Base-by-base conservation (phyloP, 1,139 yeast genomes). In the Lodderomyces orthopsilosis region DNA sequence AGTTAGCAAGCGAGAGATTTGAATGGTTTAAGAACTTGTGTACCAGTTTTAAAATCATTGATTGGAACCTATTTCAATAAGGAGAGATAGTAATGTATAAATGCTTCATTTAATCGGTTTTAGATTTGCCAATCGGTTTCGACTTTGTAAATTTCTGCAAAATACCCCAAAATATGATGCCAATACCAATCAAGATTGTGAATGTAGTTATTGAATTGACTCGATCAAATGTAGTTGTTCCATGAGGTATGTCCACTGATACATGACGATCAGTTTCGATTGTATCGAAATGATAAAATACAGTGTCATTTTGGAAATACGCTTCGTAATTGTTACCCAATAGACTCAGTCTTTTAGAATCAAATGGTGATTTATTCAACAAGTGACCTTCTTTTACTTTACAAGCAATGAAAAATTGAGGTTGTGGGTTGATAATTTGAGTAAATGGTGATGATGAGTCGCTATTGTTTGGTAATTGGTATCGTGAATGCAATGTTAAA, bases 221-320 rank as follows among this genome's bases (percentile, higher is more conserved):
- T 8, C 48, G 40, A 18, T 49, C 54, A 43, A 56, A 53, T 6
- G 46, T 47, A 1, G 57, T 45, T 2, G 43, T 41, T 0, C 59
- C 68, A 41, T 53, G 51, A 2, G 69, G 69, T 27, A 65, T 58
- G 2, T 40, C 43, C 3, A 57, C 45, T 12, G 41, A 37, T 12
- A 54, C 41, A 6, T 47, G 23, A 9, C 14, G 9, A 18, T 41
- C 32, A 41, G 46, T 17, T n/a, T 2, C 21, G 2, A 19, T 26
- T 38, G 46, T 39, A 13, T 41, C 41, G 10, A 63, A 54, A 45
- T 70, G 75, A 48, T 68, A 73, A 46, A 70, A 72, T 2, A 69
- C 72, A 0, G 77, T 68, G 46, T 70, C 65, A 15, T 68, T 59
- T 10, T 76, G 69, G 52, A 73, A 73, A 44, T 62, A 69, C 14